These are phyloP conservation scores for Cutaneotrichosporon dermatis DNA, from an alignment of 1,284 basidiomycete genomes.

Conservation along the genomic window DNA sequence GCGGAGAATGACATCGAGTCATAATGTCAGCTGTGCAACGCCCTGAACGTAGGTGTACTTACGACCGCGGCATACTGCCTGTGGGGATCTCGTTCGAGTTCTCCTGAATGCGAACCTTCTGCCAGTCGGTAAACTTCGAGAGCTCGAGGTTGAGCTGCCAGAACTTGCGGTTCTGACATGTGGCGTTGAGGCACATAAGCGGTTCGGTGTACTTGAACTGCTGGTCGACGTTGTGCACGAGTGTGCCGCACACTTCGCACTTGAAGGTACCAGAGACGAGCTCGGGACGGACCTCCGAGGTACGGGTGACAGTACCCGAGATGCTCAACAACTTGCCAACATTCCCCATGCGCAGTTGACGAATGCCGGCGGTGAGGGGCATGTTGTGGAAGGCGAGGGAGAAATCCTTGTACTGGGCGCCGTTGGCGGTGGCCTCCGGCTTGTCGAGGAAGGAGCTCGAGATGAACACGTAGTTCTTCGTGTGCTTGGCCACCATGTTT, in stretches of 20 bases:
- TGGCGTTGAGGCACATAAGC: slow-evolving; percentile 84
- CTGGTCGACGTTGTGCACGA: slow-evolving; percentile 94
- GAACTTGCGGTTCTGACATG: slow-evolving; percentile 80
- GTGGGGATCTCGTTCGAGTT: slow-evolving; percentile 99
- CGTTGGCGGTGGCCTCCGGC: slow-evolving; percentile 9
- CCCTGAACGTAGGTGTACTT: slow-evolving; percentile 15
- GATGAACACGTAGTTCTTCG: slow-evolving; percentile 88
- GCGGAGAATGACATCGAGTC: slow-evolving; percentile 88
- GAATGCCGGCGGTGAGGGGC: slow-evolving; percentile 89
- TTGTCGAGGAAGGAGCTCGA: slow-evolving; percentile 56
- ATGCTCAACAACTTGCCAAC: slow-evolving; percentile 92
- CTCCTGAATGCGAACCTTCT: slow-evolving; percentile 98
- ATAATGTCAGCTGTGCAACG: slow-evolving; percentile 46
- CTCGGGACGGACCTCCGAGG: slow-evolving; percentile 95
- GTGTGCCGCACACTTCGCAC: slow-evolving; percentile 80
- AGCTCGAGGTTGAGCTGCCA: slow-evolving; percentile 97
- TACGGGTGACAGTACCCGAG: slow-evolving; percentile 93
- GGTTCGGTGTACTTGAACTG: slow-evolving; percentile 99
- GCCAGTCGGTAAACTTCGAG: slow-evolving; percentile 98
- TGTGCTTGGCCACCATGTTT: slow-evolving; percentile 79
- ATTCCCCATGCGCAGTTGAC: slow-evolving; percentile 87
- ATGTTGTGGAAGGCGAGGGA: slow-evolving; percentile 93
- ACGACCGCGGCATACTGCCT: slow-evolving; percentile 89
- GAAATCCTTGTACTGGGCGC: slow-evolving; percentile 82
- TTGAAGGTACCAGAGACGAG: slow-evolving; percentile 88